Base-by-base conservation (phyloP, 148 eudicot species). In the Arbutus unedo region DNA sequence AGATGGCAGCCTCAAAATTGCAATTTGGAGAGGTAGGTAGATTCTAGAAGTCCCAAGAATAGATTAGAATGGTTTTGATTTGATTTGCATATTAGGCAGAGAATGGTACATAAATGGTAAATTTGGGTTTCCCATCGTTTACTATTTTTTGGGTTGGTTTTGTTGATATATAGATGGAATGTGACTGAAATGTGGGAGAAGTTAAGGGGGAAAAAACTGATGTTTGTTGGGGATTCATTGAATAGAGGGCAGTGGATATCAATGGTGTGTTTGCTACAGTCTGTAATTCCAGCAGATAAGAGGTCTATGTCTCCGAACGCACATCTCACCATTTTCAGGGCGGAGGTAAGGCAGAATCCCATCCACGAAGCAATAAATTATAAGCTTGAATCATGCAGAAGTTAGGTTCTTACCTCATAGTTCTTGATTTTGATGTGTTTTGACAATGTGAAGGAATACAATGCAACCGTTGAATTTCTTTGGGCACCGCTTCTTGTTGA, bases 221-320 rank as follows among this genome's bases (percentile, higher is more conserved):
- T 96, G 98, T 94, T 92, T 87, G 97, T 96, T 1, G 99, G 99
- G 74, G 99, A 96, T 86, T 96, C 99, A 23, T 88, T 96, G 59
- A 96, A 96, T 85, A 84, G 99, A 90, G 99, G 99, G 60, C 99
- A 96, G 76, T 96, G 99, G 99, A 94, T 96, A 77, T 96, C 99
- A 19, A 87, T 96, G 97, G 88, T 96, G 80, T 94, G 99, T 85
- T 88, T 96, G 87, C 85, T 96, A 53, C 94, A 92, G 85, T 96
- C 98, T 16, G 92, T 89, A 7, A 89, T 96, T 85, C 95, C 98
- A 64, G 86, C 92, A 62, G 89, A 94, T 55, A 93, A 88, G 86
- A 89, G 88, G 86, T 92, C 98, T 74, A 96, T 96, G 89, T 88
- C 99, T 1, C 99, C 99, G 5, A 92, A 94, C 77, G 94, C 99